These are phyloP conservation scores for Pseudopediastrum boryanum DNA, from an alignment of 139 green algal genomes.

Conservation along the genomic window DNA sequence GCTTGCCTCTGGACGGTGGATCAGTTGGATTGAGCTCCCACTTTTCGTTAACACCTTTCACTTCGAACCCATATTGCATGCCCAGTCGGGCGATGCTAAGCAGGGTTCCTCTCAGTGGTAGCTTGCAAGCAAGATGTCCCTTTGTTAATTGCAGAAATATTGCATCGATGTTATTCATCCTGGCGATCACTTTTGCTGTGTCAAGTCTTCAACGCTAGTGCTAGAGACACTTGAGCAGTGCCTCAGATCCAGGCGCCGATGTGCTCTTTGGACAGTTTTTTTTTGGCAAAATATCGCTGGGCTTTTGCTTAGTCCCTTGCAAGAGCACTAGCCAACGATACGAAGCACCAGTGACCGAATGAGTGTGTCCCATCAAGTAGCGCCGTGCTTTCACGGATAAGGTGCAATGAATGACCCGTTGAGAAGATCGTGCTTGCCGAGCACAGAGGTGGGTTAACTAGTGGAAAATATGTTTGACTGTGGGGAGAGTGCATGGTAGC, in stretches of 20 bases:
- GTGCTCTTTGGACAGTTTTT: not conserved
- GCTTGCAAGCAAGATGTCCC: too few relatives aligned
- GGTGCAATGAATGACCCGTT: conserved; percentile 11
- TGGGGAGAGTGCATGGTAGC: conserved; percentile 24
- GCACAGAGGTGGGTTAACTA: not conserved
- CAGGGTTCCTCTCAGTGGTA: too few relatives aligned
- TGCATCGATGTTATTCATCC: too few relatives aligned
- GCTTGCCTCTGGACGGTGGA: too few relatives aligned
- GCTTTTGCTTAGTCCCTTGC: conserved; percentile 15
- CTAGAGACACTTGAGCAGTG: too few relatives aligned
- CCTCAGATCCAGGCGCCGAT: conserved; percentile 9
- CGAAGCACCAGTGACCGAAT: not conserved
- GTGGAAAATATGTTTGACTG: not conserved
- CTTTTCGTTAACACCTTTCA: too few relatives aligned
- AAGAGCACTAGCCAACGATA: conserved; percentile 8
- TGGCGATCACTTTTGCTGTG: too few relatives aligned
- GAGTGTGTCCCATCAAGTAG: conserved; percentile 24
- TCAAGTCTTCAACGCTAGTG: not conserved
- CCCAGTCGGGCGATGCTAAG: too few relatives aligned
- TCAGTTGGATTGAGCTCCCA: too few relatives aligned
- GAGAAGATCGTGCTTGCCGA: conserved; percentile 5
- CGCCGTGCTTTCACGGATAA: not conserved
- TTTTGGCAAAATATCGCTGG: not conserved
- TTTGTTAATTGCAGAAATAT: too few relatives aligned
- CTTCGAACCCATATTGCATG: too few relatives aligned